A percentile compares a stretch with the other conserved stretches of the same genome.
These are phyloP conservation scores for Linum lewisii DNA, from an alignment of 345 rosid species.

Conservation along the genomic window DNA sequence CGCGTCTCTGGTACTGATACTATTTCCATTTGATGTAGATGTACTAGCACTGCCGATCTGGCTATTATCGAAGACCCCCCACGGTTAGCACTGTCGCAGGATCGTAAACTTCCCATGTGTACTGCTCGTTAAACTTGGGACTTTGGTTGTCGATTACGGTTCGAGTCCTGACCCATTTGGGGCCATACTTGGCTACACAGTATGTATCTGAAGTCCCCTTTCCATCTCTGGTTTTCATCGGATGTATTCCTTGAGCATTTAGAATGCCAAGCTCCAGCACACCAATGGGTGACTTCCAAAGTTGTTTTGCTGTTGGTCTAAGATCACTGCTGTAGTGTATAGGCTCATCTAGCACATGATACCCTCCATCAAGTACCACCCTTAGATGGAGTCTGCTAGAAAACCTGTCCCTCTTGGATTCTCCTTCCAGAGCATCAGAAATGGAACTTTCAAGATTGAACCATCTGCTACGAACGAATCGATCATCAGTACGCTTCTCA, in stretches of 20 bases:
- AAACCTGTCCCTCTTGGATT: constrained; percentile 14
- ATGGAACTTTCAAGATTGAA: constrained; percentile 26
- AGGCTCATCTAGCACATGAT: constrained; percentile 45
- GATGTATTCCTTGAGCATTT: constrained; percentile 35
- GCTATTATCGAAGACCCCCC: constrained; percentile 34
- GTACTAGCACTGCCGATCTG: constrained; percentile 15
- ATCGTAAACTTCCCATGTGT: constrained; percentile 52
- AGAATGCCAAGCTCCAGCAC: constrained; percentile 45
- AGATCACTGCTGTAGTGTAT: constrained; percentile 45
- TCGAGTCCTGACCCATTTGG: constrained; percentile 42
- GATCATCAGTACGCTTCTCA: constrained; percentile 28
- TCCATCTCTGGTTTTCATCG: constrained; percentile 34
- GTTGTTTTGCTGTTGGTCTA: constrained; percentile 31
- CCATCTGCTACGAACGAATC: constrained; percentile 25
- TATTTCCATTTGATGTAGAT: constrained; percentile 4
- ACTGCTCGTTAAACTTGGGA: constrained; percentile 46
- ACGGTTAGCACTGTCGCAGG: constrained; percentile 37
- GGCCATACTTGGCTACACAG: constrained; percentile 43
- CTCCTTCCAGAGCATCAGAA: neutral
- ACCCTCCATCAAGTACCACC: constrained; percentile 41
- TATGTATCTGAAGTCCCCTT: constrained; percentile 36
- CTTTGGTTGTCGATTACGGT: constrained; percentile 31
- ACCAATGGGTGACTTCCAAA: constrained; percentile 34
- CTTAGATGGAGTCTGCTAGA: constrained; percentile 41
- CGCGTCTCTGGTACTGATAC: constrained; percentile 18